A percentile compares a stretch with the other conserved stretches of the same genome.
Evolutionary conservation across 2,329 filamentous ascomycete genomes (phyloP).

Genomic region (Colletotrichum liaoningense): DNA sequence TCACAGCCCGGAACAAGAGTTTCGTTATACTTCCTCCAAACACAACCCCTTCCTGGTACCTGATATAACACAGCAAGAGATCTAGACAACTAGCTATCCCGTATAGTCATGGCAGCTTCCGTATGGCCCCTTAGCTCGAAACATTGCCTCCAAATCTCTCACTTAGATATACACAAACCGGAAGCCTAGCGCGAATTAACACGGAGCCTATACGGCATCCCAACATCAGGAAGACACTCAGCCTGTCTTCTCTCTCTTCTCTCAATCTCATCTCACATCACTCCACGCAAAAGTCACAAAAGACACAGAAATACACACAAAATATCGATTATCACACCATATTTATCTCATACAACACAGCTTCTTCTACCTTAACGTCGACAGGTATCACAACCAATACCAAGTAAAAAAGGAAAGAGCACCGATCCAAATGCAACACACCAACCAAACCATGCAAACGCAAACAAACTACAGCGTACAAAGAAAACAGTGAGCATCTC

Average conservation of each 20-base stretch:
- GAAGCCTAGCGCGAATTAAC: too few relatives aligned
- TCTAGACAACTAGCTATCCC: too few relatives aligned
- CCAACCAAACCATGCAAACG: neutral
- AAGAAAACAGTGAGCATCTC: neutral
- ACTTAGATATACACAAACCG: too few relatives aligned
- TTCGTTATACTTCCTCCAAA: too few relatives aligned
- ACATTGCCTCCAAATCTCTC: too few relatives aligned
- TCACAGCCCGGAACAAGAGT: too few relatives aligned
- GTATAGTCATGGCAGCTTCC: too few relatives aligned
- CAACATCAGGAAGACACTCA: too few relatives aligned
- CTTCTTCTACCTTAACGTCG: neutral
- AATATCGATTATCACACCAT: neutral
- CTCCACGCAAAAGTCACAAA: accelerated
- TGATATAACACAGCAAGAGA: too few relatives aligned
- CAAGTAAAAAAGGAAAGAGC: neutral
- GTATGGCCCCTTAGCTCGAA: too few relatives aligned
- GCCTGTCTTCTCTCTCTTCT: neutral
- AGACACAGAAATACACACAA: neutral
- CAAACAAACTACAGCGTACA: neutral
- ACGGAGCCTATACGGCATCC: neutral
- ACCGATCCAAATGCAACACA: neutral
- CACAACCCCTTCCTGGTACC: too few relatives aligned
- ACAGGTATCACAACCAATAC: neutral
- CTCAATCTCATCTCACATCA: neutral
- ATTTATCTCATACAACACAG: neutral